These are phyloP conservation scores for Ricinus communis DNA, from an alignment of 345 rosid genomes.

Conservation along the genomic window DNA sequence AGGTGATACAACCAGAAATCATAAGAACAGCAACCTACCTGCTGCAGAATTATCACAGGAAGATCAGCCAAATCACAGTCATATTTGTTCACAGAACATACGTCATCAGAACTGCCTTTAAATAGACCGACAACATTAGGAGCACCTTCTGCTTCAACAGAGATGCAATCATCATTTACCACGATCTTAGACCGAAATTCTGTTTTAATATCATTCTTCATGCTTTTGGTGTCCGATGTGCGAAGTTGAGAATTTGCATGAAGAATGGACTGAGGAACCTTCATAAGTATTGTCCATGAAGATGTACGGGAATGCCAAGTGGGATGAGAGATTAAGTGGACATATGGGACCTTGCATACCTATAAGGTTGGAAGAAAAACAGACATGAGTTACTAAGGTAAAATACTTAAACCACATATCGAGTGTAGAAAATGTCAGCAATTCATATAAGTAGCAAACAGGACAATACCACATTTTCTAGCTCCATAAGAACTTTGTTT, in stretches of 20 bases:
- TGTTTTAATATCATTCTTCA: constrained; percentile 49
- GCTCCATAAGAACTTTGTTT: constrained; percentile 61
- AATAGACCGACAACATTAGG: constrained; percentile 75
- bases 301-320: constrained; percentile 93
- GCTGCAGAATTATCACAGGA: constrained; percentile 75
- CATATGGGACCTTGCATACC: constrained; percentile 83
- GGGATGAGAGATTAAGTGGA: constrained; percentile 84
- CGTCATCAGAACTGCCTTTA: constrained; percentile 63
- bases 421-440: neutral
- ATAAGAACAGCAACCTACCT: constrained; percentile 45
- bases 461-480: constrained; percentile 74
- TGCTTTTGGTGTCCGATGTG: constrained; percentile 37
- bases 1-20: neutral
- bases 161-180: constrained; percentile 69
- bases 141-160: constrained; percentile 86
- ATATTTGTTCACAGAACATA: constrained; percentile 67
- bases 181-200: constrained; percentile 82
- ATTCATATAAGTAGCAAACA: constrained; percentile 12
- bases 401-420: constrained; percentile 2
- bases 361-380: constrained; percentile 22
- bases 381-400: neutral
- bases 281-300: constrained; percentile 84
- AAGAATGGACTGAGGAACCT: constrained; percentile 73
- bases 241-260: constrained; percentile 41
- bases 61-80: constrained; percentile 78